Percentiles rank a stretch among this genome's conserved stretches.
These are phyloP conservation scores for Penicillium hesseltinei DNA, from an alignment of 2,329 filamentous ascomycete genomes.

Conservation along the genomic window DNA sequence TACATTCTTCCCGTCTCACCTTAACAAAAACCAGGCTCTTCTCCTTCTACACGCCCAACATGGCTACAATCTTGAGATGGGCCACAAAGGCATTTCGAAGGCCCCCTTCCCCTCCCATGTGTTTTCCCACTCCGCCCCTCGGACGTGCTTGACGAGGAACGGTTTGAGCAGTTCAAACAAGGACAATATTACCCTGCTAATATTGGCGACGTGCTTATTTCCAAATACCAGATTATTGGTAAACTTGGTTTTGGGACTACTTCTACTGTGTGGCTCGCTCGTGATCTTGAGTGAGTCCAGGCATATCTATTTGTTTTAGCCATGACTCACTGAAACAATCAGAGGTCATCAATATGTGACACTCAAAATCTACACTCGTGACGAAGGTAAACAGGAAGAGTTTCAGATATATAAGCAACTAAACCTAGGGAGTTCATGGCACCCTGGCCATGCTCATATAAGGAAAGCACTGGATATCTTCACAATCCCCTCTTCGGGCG, in stretches of 20 bases:
- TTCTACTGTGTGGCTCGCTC: constrained; percentile 33
- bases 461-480: constrained; percentile 34
- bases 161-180: too few relatives aligned
- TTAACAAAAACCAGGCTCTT: too few relatives aligned
- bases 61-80: too few relatives aligned
- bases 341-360: constrained; percentile 26
- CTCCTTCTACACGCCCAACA: too few relatives aligned
- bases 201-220: neutral
- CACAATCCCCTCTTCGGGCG: constrained; percentile 26
- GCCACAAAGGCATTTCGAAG: too few relatives aligned
- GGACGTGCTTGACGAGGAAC: too few relatives aligned
- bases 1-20: too few relatives aligned
- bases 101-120: too few relatives aligned
- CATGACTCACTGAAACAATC: constrained; percentile 11
- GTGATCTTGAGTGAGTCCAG: constrained; percentile 25
- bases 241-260: constrained; percentile 33
- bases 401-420: constrained; percentile 32
- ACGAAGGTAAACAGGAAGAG: constrained; percentile 17
- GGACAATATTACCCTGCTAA: too few relatives aligned
- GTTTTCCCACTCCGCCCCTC: too few relatives aligned
- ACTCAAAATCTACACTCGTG: constrained; percentile 26
- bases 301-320: constrained; percentile 2
- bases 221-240: constrained; percentile 26
- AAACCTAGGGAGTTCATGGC: constrained; percentile 21
- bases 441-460: constrained; percentile 31